These are phyloP conservation scores for Trichophyton simii DNA, from an alignment of 2,329 filamentous ascomycete species.

Conservation along the genomic window DNA sequence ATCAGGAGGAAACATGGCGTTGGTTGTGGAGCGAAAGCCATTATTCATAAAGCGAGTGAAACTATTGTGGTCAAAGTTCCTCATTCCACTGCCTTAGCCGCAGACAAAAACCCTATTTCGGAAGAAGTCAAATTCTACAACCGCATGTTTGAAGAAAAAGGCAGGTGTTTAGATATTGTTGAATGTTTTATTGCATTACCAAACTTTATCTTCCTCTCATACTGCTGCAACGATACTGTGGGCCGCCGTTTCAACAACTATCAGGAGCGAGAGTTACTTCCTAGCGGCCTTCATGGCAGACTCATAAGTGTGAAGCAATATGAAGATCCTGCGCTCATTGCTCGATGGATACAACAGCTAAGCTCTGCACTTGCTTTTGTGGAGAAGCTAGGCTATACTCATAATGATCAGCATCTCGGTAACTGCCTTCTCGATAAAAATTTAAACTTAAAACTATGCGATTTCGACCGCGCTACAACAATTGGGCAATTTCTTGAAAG, in stretches of 20 bases:
- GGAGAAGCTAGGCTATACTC: constrained; percentile 13
- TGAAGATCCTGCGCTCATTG: constrained; percentile 13
- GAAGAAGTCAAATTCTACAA: constrained; percentile 12
- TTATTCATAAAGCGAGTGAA: constrained; percentile 6
- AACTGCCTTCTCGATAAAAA: constrained; percentile 13
- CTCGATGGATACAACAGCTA: constrained; percentile 14
- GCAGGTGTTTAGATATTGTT: constrained; percentile 12
- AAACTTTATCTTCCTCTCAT: constrained; percentile 13
- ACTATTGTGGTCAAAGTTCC: constrained; percentile 15
- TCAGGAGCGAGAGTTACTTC: constrained; percentile 7
- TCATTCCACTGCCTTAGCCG: constrained; percentile 5
- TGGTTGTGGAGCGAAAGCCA: not conserved
- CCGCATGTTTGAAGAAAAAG: constrained; percentile 9
- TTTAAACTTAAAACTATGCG: constrained; percentile 11
- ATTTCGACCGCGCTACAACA: constrained; percentile 13
- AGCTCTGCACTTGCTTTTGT: constrained; percentile 14
- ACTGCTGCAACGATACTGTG: constrained; percentile 7
- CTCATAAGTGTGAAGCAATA: constrained; percentile 12
- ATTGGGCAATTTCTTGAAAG: constrained; percentile 13
- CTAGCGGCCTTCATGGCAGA: constrained; percentile 8
- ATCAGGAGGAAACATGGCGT: not conserved
- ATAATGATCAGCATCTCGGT: constrained; percentile 9
- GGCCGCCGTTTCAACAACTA: constrained; percentile 3
- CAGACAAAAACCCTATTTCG: constrained; percentile 4
- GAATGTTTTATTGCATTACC: constrained; percentile 13